phyloP scores from a whole-genome alignment of 129 eudicot genomes.

The Chrysanthemum seticuspe region DNA sequence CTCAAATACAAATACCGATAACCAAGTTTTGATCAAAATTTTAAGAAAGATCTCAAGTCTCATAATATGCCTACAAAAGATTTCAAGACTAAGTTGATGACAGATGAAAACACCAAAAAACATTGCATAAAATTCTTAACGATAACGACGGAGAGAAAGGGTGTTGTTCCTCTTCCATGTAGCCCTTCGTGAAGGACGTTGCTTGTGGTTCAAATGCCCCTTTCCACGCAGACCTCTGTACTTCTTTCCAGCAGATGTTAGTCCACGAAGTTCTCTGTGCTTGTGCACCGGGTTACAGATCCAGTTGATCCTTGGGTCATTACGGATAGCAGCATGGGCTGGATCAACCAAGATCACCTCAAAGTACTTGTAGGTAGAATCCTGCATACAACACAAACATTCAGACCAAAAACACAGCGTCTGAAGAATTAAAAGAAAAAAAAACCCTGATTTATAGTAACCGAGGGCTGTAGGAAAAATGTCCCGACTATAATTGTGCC shows the following conservation, averaged over 20 bases:
- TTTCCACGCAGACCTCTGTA: slow-evolving; percentile 83
- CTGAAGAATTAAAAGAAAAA: background rate
- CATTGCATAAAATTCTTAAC: slow-evolving; percentile 31
- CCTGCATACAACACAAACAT: slow-evolving; percentile 33
- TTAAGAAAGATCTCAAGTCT: slow-evolving; percentile 4
- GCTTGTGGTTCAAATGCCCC: slow-evolving; percentile 76
- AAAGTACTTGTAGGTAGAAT: slow-evolving; percentile 74
- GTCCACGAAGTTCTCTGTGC: slow-evolving; percentile 83
- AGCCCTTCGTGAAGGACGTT: slow-evolving; percentile 76
- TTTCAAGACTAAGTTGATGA: slow-evolving; percentile 8
- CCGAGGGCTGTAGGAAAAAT: too few relatives aligned
- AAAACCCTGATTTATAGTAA: too few relatives aligned
- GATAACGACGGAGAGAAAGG: slow-evolving; percentile 70
- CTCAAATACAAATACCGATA: slow-evolving; percentile 11
- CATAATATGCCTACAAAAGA: slow-evolving; percentile 21
- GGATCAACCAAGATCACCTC: slow-evolving; percentile 79
- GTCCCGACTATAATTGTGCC: too few relatives aligned
- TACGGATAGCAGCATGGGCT: slow-evolving; percentile 61
- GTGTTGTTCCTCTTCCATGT: slow-evolving; percentile 95
- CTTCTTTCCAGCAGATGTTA: slow-evolving; percentile 82
- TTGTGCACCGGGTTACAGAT: slow-evolving; percentile 70
- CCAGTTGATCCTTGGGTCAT: slow-evolving; percentile 83
- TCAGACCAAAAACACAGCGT: background rate
- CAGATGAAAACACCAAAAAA: background rate
- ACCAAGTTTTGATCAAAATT: slow-evolving; percentile 13